Conservation (phyloP, 2,329 filamentous ascomycete genomes). For the Acrodontium crateriforme region DNA sequence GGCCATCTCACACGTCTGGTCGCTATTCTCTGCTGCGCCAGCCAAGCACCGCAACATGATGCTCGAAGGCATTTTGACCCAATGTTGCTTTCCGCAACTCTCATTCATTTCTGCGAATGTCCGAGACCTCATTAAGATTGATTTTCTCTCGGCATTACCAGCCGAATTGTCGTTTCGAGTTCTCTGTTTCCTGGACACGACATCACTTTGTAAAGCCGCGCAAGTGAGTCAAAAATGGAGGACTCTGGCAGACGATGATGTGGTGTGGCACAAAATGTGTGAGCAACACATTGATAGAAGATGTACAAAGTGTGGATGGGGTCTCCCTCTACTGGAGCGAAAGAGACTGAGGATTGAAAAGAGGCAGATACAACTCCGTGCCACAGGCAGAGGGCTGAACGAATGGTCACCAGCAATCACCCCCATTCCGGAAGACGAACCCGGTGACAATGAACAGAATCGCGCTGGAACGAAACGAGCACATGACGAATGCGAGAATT, state of each 20-base stretch:
- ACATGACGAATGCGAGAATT: constrained; percentile 1
- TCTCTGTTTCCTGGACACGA: constrained; percentile 81
- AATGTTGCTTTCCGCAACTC: constrained; percentile 95
- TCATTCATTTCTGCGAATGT: constrained; percentile 85
- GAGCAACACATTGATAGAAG: constrained; percentile 92
- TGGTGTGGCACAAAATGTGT: constrained; percentile 97
- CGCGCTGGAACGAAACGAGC: background rate
- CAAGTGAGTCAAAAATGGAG: constrained; percentile 87
- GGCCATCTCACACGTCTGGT: constrained; percentile 95
- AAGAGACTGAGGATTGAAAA: constrained; percentile 80
- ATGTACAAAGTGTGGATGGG: constrained; percentile 92
- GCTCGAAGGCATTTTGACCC: constrained; percentile 87
- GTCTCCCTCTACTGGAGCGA: constrained; percentile 74
- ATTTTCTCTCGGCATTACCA: constrained; percentile 81
- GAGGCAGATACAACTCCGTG: constrained; percentile 63
- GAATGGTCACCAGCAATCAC: constrained; percentile 39
- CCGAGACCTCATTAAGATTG: constrained; percentile 90
- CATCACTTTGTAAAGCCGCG: constrained; percentile 86
- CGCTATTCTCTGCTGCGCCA: constrained; percentile 88
- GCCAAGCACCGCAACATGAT: constrained; percentile 90
- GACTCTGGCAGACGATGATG: constrained; percentile 83
- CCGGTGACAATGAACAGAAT: background rate
- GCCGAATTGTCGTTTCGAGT: constrained; percentile 89
- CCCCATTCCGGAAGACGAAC: constrained; percentile 28
- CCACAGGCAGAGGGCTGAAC: constrained; percentile 44